Evolutionary conservation across 352 stramenopile species (phyloP), one percentile per base, ranked within the genome.

Genomic region (Globisporangium paroecandrum): DNA sequence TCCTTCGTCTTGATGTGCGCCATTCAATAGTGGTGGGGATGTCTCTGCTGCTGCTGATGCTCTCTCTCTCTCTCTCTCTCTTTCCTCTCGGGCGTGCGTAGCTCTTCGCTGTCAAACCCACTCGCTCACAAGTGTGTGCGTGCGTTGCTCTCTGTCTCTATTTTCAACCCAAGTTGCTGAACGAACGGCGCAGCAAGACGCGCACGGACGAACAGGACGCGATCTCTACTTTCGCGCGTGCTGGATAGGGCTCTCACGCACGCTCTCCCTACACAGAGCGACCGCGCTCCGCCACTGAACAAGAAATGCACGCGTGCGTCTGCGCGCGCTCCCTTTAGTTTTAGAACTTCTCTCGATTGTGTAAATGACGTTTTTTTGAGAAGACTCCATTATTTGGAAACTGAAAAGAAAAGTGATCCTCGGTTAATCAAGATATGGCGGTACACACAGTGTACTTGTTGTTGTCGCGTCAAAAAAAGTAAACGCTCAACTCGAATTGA

Each of bases 1-100:
- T 92, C 83, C 58, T 78, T 77, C 15, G 77, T 90, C 63, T 77
- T 65, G 58, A 83, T 70, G 43, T 68, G 66, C 56, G 66, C 54
- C 66, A 72, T 72, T 41, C 27, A 53, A 55, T 27, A 18, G 24
- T 36, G 36, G 22, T 27, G 55, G 29, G 3, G 54, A n/a, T 38
- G 4, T 7, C 54, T 47, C 36, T 43, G 10, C 36, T 43, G 36
- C 36, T 34, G 29, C 29, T 43, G 4, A 1, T 27, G 15, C 13
- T 43, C 7, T 34, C 18, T 41, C 6, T 6, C 54, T 46, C 15
- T 46, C 7, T 34, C 18, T 43, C 6, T 7, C 55, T 46, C 55
- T 10, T 22, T 24, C 18, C 18, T 5, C 2, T 15, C n/a, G 53
- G n/a, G 2, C 13, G 12, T 20, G 24, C 24, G n/a, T 32, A 29